Percentiles rank a stretch among this genome's conserved stretches.
Evolutionary conservation across 2,329 filamentous ascomycete genomes (phyloP).

Genomic region (Aspergillus unguis): DNA sequence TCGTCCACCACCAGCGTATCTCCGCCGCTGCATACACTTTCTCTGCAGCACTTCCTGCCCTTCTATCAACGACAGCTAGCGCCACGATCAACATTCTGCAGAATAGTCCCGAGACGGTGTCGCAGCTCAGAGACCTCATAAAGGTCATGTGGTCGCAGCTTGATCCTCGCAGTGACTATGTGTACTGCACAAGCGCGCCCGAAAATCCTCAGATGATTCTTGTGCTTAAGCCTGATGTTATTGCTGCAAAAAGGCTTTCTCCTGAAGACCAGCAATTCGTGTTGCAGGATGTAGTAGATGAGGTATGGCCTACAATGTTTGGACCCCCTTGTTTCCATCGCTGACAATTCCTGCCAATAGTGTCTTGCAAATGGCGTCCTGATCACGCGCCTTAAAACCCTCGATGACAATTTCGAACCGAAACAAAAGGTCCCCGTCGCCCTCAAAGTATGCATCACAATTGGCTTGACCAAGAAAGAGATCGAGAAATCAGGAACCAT

Average conservation of each 20-base stretch:
- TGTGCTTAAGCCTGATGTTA: slow-evolving; percentile 76
- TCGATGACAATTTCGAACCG: slow-evolving; percentile 63
- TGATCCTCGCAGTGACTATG: slow-evolving; percentile 91
- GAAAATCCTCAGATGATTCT: slow-evolving; percentile 89
- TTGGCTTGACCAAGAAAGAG: slow-evolving; percentile 86
- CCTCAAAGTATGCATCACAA: slow-evolving; percentile 87
- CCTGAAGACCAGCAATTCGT: slow-evolving; percentile 77
- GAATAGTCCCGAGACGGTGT: slow-evolving; percentile 77
- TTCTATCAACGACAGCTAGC: slow-evolving; percentile 91
- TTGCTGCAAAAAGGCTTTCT: slow-evolving; percentile 65
- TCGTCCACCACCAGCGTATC: slow-evolving; percentile 94
- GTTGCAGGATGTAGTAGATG: slow-evolving; percentile 89
- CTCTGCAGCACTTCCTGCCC: slow-evolving; percentile 88
- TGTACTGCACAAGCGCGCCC: slow-evolving; percentile 71
- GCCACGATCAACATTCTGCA: slow-evolving; percentile 85
- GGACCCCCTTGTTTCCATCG: background rate
- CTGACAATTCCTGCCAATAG: slow-evolving; percentile 45
- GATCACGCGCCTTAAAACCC: slow-evolving; percentile 79
- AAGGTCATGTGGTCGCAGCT: slow-evolving; percentile 80
- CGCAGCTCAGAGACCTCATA: slow-evolving; percentile 79
- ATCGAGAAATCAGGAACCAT: slow-evolving; percentile 87
- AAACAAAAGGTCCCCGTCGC: slow-evolving; percentile 72
- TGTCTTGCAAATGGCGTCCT: slow-evolving; percentile 82
- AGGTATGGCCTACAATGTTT: slow-evolving; percentile 58
- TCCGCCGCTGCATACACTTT: slow-evolving; percentile 90